A percentile compares a stretch with the other conserved stretches of the same genome.
Conservation (phyloP, 495 filamentous ascomycete species). For the Aspergillus baeticus region DNA sequence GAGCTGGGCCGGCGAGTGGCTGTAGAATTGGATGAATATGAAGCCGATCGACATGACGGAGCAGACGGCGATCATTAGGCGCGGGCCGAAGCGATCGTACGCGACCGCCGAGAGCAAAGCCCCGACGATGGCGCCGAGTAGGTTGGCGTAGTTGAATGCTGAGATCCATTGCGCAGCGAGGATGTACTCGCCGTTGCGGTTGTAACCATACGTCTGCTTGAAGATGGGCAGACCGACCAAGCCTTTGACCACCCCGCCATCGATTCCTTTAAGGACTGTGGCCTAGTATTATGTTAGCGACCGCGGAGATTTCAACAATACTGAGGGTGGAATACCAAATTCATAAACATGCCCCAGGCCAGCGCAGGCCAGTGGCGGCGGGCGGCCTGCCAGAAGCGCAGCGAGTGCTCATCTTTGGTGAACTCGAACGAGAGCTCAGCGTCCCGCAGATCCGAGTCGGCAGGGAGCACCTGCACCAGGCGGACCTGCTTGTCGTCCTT, state of each 20-base stretch:
- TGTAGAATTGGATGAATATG: slow-evolving; percentile 39
- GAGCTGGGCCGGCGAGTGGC: slow-evolving; percentile 27
- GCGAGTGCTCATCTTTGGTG: slow-evolving; percentile 25
- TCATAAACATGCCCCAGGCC: slow-evolving; percentile 33
- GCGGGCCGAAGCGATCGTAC: slow-evolving; percentile 32
- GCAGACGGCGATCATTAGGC: slow-evolving; percentile 29
- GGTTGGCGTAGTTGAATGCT: slow-evolving; percentile 70
- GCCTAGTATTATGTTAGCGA: slow-evolving; percentile 12
- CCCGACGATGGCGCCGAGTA: slow-evolving; percentile 63
- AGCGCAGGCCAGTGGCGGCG: slow-evolving; percentile 30
- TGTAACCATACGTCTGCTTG: slow-evolving; percentile 32
- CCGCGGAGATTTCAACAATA: background rate
- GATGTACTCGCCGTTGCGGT: slow-evolving; percentile 24
- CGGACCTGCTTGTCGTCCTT: slow-evolving; percentile 2
- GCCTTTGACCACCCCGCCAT: slow-evolving; percentile 29
- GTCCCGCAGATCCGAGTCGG: slow-evolving; percentile 11
- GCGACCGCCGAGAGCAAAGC: slow-evolving; percentile 41
- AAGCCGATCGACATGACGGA: slow-evolving; percentile 30
- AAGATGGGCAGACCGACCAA: slow-evolving; percentile 33
- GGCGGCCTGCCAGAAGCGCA: slow-evolving; percentile 29
- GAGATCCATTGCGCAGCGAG: slow-evolving; percentile 29
- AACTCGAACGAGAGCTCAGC: slow-evolving; percentile 27
- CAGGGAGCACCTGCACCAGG: slow-evolving; percentile 9
- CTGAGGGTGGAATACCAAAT: slow-evolving; percentile 18
- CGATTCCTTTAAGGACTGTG: slow-evolving; percentile 31